Conservation (phyloP, 2,329 filamentous ascomycete genomes). For the Cryphonectria nitschkei region DNA sequence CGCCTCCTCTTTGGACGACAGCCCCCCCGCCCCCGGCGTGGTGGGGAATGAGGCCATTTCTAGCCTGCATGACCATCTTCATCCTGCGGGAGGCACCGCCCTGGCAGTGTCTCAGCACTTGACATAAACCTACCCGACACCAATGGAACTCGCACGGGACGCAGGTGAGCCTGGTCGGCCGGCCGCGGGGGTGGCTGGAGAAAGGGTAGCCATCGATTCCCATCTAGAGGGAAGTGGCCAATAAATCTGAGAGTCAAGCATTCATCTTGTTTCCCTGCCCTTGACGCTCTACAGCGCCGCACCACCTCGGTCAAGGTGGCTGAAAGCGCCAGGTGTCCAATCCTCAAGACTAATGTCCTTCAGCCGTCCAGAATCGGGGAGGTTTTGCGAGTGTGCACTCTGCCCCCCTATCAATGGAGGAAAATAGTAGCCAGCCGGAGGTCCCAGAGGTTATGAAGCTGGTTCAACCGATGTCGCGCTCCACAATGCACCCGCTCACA, state of each 20-base stretch:
- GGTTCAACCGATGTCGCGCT: not conserved
- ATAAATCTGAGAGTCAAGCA: not conserved
- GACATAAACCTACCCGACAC: not conserved
- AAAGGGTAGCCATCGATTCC: not conserved
- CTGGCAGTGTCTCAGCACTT: not conserved
- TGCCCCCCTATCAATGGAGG: not conserved
- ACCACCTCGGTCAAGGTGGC: not conserved
- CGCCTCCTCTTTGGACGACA: not conserved
- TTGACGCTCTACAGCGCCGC: not conserved
- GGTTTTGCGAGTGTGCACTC: not conserved
- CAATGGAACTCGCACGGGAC: not conserved
- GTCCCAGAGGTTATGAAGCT: not conserved
- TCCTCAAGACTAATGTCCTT: not conserved
- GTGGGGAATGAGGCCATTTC: not conserved
- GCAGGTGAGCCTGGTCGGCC: not conserved
- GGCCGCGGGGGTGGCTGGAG: not conserved
- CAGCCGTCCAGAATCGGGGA: not conserved
- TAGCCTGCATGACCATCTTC: not conserved
- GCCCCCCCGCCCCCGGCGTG: not conserved
- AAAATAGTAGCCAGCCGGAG: not conserved
- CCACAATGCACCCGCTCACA: not conserved
- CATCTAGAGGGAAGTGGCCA: not conserved
- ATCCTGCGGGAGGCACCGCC: constrained; percentile 6
- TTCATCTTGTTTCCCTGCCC: not conserved
- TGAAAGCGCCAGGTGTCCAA: not conserved